Evolutionary conservation across 805 yeast species (phyloP), one percentile per base, ranked within the genome.

Genomic region (Groenewaldozyma salmanticensis): DNA sequence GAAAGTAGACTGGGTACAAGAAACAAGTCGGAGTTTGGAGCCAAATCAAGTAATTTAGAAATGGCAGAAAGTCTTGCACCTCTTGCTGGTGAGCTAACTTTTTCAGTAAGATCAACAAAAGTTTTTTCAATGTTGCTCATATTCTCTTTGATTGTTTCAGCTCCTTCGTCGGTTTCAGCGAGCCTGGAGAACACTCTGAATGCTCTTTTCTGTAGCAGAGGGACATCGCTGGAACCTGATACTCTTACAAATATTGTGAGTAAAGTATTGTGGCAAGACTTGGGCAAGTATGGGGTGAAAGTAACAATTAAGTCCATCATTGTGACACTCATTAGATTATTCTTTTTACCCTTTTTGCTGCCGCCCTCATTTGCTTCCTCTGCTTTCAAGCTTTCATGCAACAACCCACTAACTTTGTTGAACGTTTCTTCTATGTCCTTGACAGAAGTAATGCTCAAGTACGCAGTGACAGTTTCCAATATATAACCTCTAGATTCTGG

Each of bases 291-390:
- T 52, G 83, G 82, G 21, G 90, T 74, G 84, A 94, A 81, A 21
- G 83, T 77, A 38, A 87, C 94, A 40, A 87, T 72, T 43, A 92
- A 70, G 58, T 92, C 98, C 81, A 90, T 73, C 84, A 94, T 79
- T 15, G 96, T 86, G 32, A 83, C 77, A 48, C 86, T 75, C 48
- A 79, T 63, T 7, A 48, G 44, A 9, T 54, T 48, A 38, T 64
- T 54, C 31, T 53, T 49, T 18, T 62, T 60, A 13, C 54, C 62
- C 31, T 54, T 60, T 21, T 52, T 58, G 49, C 68, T 60, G 15
- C 53, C 48, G 27, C 62, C 56, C 27, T 58, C 57, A 24, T 42
- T 51, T 13, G 51, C 51, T 4, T 60, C 52, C 52, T 76, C 81
- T 40, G 75, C 72, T 39, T 80, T 84, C 62, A 88, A 67, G 2